Percentiles rank a stretch among this genome's conserved stretches.
Conservation (phyloP, 192 early-diverging fungal genomes). For the Globomyces pollinis-pini region DNA sequence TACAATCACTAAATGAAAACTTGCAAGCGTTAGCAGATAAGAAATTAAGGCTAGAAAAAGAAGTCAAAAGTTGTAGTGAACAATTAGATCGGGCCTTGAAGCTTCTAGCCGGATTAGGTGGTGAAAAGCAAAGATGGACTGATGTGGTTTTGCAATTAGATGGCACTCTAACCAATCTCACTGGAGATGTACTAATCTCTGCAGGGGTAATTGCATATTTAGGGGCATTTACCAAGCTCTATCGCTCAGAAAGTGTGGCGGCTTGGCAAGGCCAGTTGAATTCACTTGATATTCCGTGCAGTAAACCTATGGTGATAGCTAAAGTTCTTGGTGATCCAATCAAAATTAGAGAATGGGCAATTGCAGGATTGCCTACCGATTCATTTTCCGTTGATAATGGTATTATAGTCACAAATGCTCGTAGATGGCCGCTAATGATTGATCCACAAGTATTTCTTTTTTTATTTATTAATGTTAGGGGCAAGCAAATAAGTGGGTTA, state of each 20-base stretch:
- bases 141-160: constrained; percentile 46
- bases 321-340: constrained; percentile 55
- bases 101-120: constrained; percentile 50
- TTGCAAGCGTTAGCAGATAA: constrained; percentile 40
- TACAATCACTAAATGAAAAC: constrained; percentile 48
- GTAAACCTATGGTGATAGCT: constrained; percentile 42
- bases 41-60: constrained; percentile 45
- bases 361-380: constrained; percentile 55
- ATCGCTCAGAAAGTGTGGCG: constrained; percentile 35
- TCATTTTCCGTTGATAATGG: constrained; percentile 57
- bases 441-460: too few relatives aligned
- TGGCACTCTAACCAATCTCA: constrained; percentile 39
- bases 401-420: constrained; percentile 50
- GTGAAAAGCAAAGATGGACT: constrained; percentile 57
- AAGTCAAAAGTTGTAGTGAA: constrained; percentile 53
- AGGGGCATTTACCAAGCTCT: constrained; percentile 54
- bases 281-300: constrained; percentile 43
- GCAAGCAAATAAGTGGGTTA: constrained; percentile 60
- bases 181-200: constrained; percentile 52
- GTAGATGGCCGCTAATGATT: constrained; percentile 61
- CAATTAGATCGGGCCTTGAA: constrained; percentile 52
- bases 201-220: constrained; percentile 58
- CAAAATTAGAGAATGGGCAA: constrained; percentile 52
- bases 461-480: constrained; percentile 22
- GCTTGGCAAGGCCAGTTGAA: constrained; percentile 35